Base-by-base conservation (phyloP, 1,284 basidiomycete species). In the Microbotryum silenes-acaulis region DNA sequence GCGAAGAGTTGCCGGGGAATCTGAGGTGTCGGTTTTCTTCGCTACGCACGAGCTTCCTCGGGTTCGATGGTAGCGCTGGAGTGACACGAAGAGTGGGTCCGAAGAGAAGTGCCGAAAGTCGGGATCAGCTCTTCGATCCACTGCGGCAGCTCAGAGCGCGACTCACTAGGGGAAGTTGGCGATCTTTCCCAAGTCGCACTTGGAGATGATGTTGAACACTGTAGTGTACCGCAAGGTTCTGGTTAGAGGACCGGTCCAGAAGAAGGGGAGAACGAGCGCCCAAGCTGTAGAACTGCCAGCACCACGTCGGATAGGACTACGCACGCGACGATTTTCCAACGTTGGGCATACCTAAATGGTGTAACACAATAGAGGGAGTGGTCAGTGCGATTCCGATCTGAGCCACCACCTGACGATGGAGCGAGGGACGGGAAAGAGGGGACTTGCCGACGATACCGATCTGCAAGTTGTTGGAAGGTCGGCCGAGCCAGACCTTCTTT, bases 391-490 rank as follows among this genome's bases (percentile, higher is more conserved):
- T 9, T 31, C 31, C 31, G 1, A 31, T 31, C 31, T 31, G 31
- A 31, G 31, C 31, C 31, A 31, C 31, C 91, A 16, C 37, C 12
- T 42, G 37, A 10, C 37, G 16, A 18, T 4, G 16, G 37, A 42
- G 37, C 37, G 37, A 78, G 91, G n/a, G 89, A 91, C 1, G 88
- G 91, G 78, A 90, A 72, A 94, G 91, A 76, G 94, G 94, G 63
- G 91, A 91, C 51, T 97, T 76, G 74, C 89, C 92, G 80, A 97
- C 92, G 81, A 97, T 94, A 76, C 91, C 92, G 73, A 94, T 89
- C 83, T 91, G 60, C 25, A 74, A 80, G 79, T 96, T 96, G 80
- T 97, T 97, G 66, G 88, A 82, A 47, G 93, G 92, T 66, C 91
- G 80, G 53, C 92, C 92, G 53, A 97, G 84, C 29, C 92, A 78